A percentile compares a stretch with the other conserved stretches of the same genome.
Conservation (phyloP, 441 rosid genomes). For the Pelargonium citronellum region DNA sequence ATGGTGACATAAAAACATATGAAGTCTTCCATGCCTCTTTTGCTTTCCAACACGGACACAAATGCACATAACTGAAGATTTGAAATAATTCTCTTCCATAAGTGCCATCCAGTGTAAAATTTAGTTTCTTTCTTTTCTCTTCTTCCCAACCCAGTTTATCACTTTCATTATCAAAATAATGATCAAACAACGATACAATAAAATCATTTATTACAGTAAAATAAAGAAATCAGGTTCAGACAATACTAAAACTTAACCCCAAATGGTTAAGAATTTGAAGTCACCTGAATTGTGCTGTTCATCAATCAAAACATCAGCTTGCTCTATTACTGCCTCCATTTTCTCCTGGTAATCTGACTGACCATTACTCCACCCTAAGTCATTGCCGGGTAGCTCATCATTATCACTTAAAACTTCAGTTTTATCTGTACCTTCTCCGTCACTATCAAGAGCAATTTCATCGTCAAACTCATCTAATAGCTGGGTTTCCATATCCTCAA, state of each 20-base stretch:
- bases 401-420: slow-evolving; percentile 39
- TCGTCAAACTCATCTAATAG: slow-evolving; percentile 35
- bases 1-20: background rate
- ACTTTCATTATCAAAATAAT: background rate
- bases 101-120: background rate
- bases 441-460: slow-evolving; percentile 29
- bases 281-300: slow-evolving; percentile 27
- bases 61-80: background rate
- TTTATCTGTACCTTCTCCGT: slow-evolving; percentile 33
- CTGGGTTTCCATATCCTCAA: slow-evolving; percentile 35
- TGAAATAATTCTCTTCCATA: background rate
- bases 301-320: slow-evolving; percentile 18
- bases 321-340: slow-evolving; percentile 20
- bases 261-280: slow-evolving; percentile 12
- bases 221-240: background rate
- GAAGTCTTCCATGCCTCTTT: background rate
- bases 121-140: background rate
- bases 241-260: background rate
- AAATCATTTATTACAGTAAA: background rate
- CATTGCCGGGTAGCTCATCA: slow-evolving; percentile 31
- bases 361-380: slow-evolving; percentile 21
- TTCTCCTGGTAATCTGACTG: slow-evolving; percentile 19
- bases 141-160: background rate
- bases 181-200: background rate
- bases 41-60: background rate